Conservation (phyloP, 495 filamentous ascomycete genomes). For the Margaritispora aquatica region DNA sequence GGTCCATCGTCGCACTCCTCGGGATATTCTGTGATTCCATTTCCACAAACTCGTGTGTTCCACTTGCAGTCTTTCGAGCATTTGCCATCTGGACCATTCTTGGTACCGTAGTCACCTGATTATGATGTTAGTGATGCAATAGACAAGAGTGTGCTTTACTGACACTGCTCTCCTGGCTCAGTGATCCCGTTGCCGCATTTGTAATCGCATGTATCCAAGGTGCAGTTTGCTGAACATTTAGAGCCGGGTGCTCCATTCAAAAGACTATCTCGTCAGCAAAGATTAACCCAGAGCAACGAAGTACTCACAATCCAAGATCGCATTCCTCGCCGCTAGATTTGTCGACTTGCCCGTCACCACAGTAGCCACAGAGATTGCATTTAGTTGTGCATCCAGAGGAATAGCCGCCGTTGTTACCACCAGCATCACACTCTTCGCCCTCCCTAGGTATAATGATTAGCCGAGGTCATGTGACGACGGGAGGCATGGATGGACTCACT, state of each 20-base stretch:
- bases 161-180: background rate
- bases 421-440: conserved; percentile 5
- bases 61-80: conserved; percentile 1
- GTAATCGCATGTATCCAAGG: background rate
- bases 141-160: background rate
- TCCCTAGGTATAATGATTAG: background rate
- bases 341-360: conserved; percentile 2
- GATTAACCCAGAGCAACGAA: background rate
- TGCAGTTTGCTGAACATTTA: conserved; percentile 3
- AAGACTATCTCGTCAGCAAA: background rate
- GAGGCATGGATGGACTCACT: background rate
- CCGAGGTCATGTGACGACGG: background rate
- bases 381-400: background rate
- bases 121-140: background rate
- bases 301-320: background rate
- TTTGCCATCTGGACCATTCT: background rate
- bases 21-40: conserved; percentile 1
- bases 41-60: background rate
- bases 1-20: conserved; percentile 7
- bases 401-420: background rate
- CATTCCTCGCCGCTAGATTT: background rate
- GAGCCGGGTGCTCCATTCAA: conserved; percentile 5
- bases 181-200: conserved; percentile 3
- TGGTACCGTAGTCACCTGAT: background rate
- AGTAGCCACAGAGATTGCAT: conserved; percentile 11